These are phyloP conservation scores for Datura wrightii DNA, from an alignment of 257 asterid genomes.

Conservation along the genomic window DNA sequence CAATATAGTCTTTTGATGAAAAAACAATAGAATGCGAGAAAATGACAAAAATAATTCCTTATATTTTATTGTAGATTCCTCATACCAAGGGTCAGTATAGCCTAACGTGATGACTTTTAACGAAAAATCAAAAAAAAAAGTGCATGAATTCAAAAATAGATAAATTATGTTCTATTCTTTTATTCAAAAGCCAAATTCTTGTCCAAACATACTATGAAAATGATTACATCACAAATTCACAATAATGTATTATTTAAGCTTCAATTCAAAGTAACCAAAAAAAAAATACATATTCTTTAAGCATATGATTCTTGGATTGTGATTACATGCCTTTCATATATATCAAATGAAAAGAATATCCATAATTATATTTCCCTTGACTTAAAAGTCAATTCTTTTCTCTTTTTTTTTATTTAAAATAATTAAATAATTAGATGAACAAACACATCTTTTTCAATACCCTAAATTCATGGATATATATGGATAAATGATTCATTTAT, in stretches of 20 bases:
- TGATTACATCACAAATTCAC: background rate
- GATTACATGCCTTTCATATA: slow-evolving; percentile 24
- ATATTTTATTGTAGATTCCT: no score
- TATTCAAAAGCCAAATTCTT: background rate
- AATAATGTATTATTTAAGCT: slow-evolving; percentile 6
- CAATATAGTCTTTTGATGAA: no score
- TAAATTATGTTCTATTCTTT: background rate
- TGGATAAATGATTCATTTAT: slow-evolving; percentile 27
- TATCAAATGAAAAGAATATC: slow-evolving; percentile 9
- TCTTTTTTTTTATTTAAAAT: no score
- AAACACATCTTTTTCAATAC: background rate
- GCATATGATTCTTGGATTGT: slow-evolving; percentile 27
- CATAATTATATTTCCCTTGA: slow-evolving; percentile 22
- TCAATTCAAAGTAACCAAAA: background rate
- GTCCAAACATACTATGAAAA: background rate
- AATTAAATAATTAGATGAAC: background rate
- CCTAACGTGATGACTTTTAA: background rate
- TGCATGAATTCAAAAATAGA: background rate
- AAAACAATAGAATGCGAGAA: background rate
- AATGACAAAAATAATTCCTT: background rate
- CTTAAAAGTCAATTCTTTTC: background rate
- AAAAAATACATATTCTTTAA: background rate
- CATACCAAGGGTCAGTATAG: background rate
- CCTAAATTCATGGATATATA: slow-evolving; percentile 10
- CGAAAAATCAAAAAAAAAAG: background rate